Evolutionary conservation across 1,284 basidiomycete genomes (phyloP).

Genomic region (Mycena citricolor): DNA sequence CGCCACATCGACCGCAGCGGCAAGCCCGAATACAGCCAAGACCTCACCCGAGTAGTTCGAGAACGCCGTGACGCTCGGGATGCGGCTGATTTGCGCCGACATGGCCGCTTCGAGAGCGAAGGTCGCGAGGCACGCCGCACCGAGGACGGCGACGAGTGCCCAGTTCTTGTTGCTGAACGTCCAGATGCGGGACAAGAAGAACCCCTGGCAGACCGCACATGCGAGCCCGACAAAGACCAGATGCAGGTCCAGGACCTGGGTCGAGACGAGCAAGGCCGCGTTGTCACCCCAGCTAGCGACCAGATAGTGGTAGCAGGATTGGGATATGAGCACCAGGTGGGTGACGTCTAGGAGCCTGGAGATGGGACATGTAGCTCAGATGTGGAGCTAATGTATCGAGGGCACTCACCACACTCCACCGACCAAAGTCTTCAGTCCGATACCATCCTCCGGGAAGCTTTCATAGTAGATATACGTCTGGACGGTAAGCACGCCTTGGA

Average conservation of each 20-base stretch:
- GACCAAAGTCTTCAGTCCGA: neutral
- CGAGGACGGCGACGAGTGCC: slow-evolving; percentile 7
- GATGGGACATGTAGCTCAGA: neutral
- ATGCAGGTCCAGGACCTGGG: slow-evolving; percentile 7
- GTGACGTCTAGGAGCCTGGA: slow-evolving; percentile 19
- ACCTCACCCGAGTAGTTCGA: slow-evolving; percentile 6
- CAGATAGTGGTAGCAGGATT: slow-evolving; percentile 18
- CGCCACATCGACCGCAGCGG: slow-evolving; percentile 5
- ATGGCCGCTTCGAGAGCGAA: slow-evolving; percentile 3
- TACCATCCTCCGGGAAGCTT: slow-evolving; percentile 1
- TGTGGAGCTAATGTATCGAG: neutral
- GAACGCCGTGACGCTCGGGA: slow-evolving; percentile 6
- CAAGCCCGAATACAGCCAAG: slow-evolving; percentile 14
- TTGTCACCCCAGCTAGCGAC: slow-evolving; percentile 20
- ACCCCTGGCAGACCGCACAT: slow-evolving; percentile 15
- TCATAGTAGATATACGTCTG: slow-evolving; percentile 8
- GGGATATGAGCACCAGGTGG: slow-evolving; percentile 19
- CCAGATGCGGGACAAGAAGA: slow-evolving; percentile 21
- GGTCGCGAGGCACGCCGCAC: slow-evolving; percentile 6
- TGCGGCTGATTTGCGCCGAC: slow-evolving; percentile 2
- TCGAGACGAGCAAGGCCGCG: slow-evolving; percentile 1
- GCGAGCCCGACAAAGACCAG: slow-evolving; percentile 12
- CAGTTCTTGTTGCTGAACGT: slow-evolving; percentile 18
- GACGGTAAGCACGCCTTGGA: slow-evolving; percentile 4
- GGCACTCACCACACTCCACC: slow-evolving; percentile 3